Percentiles rank a stretch among this genome's conserved stretches.
phyloP scores from a whole-genome alignment of 306 rosid genomes.

The Parietaria judaica region DNA sequence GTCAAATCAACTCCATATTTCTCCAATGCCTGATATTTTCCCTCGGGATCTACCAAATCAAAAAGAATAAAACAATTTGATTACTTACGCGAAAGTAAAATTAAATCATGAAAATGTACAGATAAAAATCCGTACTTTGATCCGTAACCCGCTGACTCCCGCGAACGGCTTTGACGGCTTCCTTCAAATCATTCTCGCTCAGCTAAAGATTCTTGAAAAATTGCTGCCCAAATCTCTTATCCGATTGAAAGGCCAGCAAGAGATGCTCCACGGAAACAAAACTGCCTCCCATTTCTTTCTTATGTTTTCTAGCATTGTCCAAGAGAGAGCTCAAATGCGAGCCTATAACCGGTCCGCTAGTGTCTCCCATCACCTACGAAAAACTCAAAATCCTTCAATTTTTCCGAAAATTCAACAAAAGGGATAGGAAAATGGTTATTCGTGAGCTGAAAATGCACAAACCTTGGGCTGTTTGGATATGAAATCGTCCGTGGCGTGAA shows the following conservation, averaged over 20 bases:
- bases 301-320: constrained; percentile 50
- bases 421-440: background rate
- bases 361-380: constrained; percentile 66
- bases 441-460: constrained; percentile 14
- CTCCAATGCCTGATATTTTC: constrained; percentile 80
- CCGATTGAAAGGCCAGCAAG: constrained; percentile 56
- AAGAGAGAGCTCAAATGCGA: constrained; percentile 47
- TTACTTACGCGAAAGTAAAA: background rate
- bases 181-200: constrained; percentile 65
- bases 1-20: constrained; percentile 88
- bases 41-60: constrained; percentile 67
- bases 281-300: constrained; percentile 80
- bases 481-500: constrained; percentile 80
- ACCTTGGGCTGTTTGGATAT: constrained; percentile 86
- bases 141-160: constrained; percentile 91
- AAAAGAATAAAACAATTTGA: background rate
- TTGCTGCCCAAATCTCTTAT: constrained; percentile 80
- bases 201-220: constrained; percentile 66
- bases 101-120: background rate
- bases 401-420: background rate
- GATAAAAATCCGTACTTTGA: constrained; percentile 45
- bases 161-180: constrained; percentile 72
- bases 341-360: constrained; percentile 68
- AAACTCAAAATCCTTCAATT: constrained; percentile 8
- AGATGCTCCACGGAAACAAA: constrained; percentile 90